These are phyloP conservation scores for Fraxinus albicans DNA, from an alignment of 305 asterid genomes.

Conservation along the genomic window DNA sequence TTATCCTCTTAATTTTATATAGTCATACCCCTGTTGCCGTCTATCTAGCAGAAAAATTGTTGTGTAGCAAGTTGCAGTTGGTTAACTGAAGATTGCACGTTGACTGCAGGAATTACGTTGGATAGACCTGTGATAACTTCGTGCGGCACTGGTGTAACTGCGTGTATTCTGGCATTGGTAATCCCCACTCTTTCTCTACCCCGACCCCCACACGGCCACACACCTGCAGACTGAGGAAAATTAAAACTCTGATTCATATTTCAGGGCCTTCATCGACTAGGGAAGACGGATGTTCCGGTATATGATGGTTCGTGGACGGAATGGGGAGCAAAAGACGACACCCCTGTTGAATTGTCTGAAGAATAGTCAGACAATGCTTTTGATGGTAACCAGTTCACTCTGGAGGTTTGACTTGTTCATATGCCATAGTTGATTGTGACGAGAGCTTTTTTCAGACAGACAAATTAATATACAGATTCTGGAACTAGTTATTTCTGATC, in stretches of 20 bases:
- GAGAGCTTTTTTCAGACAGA: background rate
- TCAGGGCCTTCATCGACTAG: constrained; percentile 82
- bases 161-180: constrained; percentile 90
- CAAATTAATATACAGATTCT: background rate
- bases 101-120: constrained; percentile 55
- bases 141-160: constrained; percentile 97
- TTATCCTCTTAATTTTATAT: background rate
- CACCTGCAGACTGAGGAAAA: background rate
- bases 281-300: constrained; percentile 69
- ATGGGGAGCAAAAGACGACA: constrained; percentile 65
- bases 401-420: background rate
- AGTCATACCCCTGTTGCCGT: background rate
- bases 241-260: background rate
- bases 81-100: background rate
- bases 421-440: constrained; percentile 4
- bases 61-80: background rate
- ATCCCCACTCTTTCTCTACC: background rate
- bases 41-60: background rate
- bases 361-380: constrained; percentile 21
- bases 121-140: constrained; percentile 58
- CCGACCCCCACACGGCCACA: background rate
- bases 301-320: constrained; percentile 97
- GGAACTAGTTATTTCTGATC: background rate
- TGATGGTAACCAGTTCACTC: background rate
- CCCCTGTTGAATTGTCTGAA: constrained; percentile 46